A percentile compares a stretch with the other conserved stretches of the same genome.
Conservation (phyloP, 371 early-diverging fungal genomes). For the Sporodiniella umbellata region DNA sequence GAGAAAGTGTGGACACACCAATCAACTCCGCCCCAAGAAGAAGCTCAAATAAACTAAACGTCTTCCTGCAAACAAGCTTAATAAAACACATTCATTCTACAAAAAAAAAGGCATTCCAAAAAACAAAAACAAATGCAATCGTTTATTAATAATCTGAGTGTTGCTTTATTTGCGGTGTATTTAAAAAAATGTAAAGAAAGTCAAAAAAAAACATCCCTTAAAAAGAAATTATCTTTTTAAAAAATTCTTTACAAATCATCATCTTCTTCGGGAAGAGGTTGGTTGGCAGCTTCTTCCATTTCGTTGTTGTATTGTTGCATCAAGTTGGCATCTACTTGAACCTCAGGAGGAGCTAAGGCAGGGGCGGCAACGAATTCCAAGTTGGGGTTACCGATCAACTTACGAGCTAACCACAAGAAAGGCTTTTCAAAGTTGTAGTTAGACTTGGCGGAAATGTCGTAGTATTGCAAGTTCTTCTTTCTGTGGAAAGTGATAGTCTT, state of each 20-base stretch:
- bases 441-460: conserved; percentile 99
- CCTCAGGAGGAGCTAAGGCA: conserved; percentile 97
- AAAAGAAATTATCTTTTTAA: background rate
- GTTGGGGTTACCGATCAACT: conserved; percentile 92
- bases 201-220: too few species aligned
- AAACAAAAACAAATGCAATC: too few species aligned
- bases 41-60: conserved; percentile 42
- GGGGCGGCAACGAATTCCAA: conserved; percentile 98
- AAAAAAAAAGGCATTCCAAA: background rate
- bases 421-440: conserved; percentile 99
- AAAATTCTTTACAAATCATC: conserved; percentile 58
- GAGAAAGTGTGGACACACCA: conserved; percentile 98
- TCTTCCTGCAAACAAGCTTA: background rate
- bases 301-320: conserved; percentile 81
- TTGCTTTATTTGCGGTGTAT: too few species aligned
- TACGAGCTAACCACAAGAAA: conserved; percentile 99
- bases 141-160: too few species aligned
- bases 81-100: background rate
- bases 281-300: conserved; percentile 69
- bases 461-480: conserved; percentile 99
- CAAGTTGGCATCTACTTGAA: conserved; percentile 75
- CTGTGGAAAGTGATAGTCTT: conserved; percentile 99
- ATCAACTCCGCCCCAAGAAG: conserved; percentile 96
- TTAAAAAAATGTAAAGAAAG: too few species aligned
- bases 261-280: conserved; percentile 91